These are phyloP conservation scores for Oemleria cerasiformis DNA, from an alignment of 306 rosid species.

Conservation along the genomic window DNA sequence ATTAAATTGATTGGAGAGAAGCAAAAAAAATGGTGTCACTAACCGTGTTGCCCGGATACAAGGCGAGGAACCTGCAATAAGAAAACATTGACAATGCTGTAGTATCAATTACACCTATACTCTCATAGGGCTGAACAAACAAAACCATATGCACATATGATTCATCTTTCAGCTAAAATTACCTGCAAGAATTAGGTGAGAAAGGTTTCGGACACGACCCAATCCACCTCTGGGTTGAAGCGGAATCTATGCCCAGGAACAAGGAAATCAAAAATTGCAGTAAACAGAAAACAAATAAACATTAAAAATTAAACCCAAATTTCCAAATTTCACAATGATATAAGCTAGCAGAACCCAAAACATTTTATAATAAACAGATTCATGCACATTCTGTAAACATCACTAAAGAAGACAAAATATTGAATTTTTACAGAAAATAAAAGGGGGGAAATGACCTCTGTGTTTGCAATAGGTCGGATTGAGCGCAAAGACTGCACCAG, in stretches of 20 bases:
- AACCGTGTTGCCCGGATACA: slow-evolving; percentile 49
- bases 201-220: slow-evolving; percentile 40
- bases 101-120: slow-evolving; percentile 18
- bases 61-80: slow-evolving; percentile 45
- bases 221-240: slow-evolving; percentile 41
- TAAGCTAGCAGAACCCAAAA: background rate
- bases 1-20: background rate
- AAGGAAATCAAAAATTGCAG: slow-evolving; percentile 20
- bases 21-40: slow-evolving; percentile 19
- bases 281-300: background rate
- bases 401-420: background rate
- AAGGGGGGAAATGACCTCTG: slow-evolving; percentile 38
- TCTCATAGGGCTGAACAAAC: background rate
- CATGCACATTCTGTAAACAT: slow-evolving; percentile 10
- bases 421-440: background rate
- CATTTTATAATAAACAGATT: background rate
- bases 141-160: background rate
- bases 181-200: slow-evolving; percentile 48
- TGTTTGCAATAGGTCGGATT: slow-evolving; percentile 34
- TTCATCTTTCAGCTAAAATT: slow-evolving; percentile 9
- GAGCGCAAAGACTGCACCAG: slow-evolving; percentile 40
- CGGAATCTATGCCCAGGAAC: slow-evolving; percentile 38
- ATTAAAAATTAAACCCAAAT: background rate
- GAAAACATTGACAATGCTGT: background rate
- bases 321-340: background rate